phyloP scores from a whole-genome alignment of 306 rosid genomes.

The Dryas alaskensis region DNA sequence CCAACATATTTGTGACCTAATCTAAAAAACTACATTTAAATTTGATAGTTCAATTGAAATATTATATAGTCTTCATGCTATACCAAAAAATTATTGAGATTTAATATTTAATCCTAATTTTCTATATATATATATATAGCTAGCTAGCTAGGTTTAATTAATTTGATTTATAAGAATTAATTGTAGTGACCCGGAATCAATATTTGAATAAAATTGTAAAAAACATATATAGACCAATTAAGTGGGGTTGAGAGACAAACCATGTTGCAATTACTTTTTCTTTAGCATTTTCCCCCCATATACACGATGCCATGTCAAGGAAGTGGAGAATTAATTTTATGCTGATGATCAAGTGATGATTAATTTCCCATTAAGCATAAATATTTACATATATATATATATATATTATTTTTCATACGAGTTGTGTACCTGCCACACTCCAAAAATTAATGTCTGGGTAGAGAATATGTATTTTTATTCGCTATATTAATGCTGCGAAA shows the following conservation, averaged over 20 bases:
- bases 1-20: too few relatives aligned
- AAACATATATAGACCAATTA: background rate
- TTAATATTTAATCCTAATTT: too few relatives aligned
- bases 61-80: too few relatives aligned
- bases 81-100: too few relatives aligned
- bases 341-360: background rate
- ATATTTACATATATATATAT: too few relatives aligned
- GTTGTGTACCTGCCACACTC: background rate
- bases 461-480: too few relatives aligned
- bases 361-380: background rate
- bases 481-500: background rate
- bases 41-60: too few relatives aligned
- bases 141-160: too few relatives aligned
- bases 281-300: background rate
- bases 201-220: background rate
- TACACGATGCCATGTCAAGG: conserved; percentile 2
- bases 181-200: background rate
- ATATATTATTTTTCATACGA: too few relatives aligned
- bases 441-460: background rate
- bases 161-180: background rate
- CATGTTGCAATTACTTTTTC: conserved; percentile 19
- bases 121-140: too few relatives aligned
- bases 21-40: too few relatives aligned
- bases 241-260: conserved; percentile 11
- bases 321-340: background rate